These are phyloP conservation scores for Agaricales sp. DNA, from an alignment of 1,284 basidiomycete species.

Conservation along the genomic window DNA sequence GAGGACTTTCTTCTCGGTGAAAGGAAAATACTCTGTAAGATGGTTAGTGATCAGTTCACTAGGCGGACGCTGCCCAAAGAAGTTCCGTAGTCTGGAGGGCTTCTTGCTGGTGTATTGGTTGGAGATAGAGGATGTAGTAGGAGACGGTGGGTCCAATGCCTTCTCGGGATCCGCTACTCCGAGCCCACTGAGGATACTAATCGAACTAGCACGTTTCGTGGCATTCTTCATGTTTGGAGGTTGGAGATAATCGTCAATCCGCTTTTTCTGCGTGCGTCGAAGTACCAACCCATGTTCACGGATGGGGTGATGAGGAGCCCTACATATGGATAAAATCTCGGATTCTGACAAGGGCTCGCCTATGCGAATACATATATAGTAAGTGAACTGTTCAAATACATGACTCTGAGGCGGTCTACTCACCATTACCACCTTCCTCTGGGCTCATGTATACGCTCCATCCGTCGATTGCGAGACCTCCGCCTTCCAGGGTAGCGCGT, in stretches of 20 bases:
- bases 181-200: slow-evolving; percentile 89
- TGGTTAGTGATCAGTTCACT: slow-evolving; percentile 97
- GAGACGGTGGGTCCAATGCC: slow-evolving; percentile 43
- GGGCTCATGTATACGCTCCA: slow-evolving; percentile 76
- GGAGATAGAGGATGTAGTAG: slow-evolving; percentile 10
- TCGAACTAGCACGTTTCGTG: slow-evolving; percentile 86
- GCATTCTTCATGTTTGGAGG: slow-evolving; percentile 36
- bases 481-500: slow-evolving; percentile 46
- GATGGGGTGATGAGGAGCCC: slow-evolving; percentile 70
- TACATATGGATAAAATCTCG: slow-evolving; percentile 80
- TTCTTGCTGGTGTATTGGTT: slow-evolving; percentile 22
- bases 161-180: slow-evolving; percentile 70
- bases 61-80: slow-evolving; percentile 96
- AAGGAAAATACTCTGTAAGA: slow-evolving; percentile 92
- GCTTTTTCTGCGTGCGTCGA: slow-evolving; percentile 34
- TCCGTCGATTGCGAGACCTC: slow-evolving; percentile 71
- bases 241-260: slow-evolving; percentile 35
- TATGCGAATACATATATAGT: slow-evolving; percentile 15
- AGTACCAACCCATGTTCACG: slow-evolving; percentile 80
- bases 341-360: slow-evolving; percentile 73
- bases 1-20: slow-evolving; percentile 82
- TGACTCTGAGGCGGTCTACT: slow-evolving; percentile 44
- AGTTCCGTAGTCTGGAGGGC: slow-evolving; percentile 81
- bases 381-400: slow-evolving; percentile 2
- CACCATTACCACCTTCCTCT: slow-evolving; percentile 40